These are phyloP conservation scores for Phoenix roebelenii DNA, from an alignment of 176 grass and related monocot genomes.

Conservation along the genomic window DNA sequence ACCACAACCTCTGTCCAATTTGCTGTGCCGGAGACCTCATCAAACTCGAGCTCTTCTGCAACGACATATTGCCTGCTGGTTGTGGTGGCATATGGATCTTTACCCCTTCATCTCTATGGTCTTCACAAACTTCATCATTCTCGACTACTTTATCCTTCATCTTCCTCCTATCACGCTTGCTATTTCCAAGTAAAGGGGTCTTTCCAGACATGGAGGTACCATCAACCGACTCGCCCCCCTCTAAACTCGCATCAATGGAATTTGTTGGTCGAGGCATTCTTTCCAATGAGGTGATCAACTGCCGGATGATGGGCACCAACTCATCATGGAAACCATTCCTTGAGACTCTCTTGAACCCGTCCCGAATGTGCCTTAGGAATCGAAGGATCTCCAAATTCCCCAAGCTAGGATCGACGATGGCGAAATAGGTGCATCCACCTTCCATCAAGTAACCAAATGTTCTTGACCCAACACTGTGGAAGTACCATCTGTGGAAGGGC, in stretches of 20 bases:
- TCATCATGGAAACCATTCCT: conserved; percentile 40
- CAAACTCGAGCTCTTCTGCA: conserved; percentile 41
- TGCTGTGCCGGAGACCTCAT: conserved; percentile 37
- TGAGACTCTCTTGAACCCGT: conserved; percentile 30
- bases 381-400: conserved; percentile 55
- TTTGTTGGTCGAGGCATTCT: conserved; percentile 64
- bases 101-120: conserved; percentile 21
- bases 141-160: conserved; percentile 31
- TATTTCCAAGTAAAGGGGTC: conserved; percentile 56
- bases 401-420: conserved; percentile 70
- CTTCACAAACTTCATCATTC: conserved; percentile 17
- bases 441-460: conserved; percentile 58
- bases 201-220: conserved; percentile 38
- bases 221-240: conserved; percentile 20
- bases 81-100: conserved; percentile 46
- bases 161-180: conserved; percentile 27
- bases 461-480: conserved; percentile 48
- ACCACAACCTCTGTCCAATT: conserved; percentile 35
- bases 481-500: conserved; percentile 42
- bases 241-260: conserved; percentile 23
- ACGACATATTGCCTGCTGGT: conserved; percentile 27
- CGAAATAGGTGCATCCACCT: conserved; percentile 66
- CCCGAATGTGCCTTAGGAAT: conserved; percentile 52
- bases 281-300: conserved; percentile 58
- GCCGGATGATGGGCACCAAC: conserved; percentile 58